Percentiles rank a stretch among this genome's conserved stretches.
These are phyloP conservation scores for Beta lomatogona DNA, from an alignment of 179 eudicot genomes.

Conservation along the genomic window DNA sequence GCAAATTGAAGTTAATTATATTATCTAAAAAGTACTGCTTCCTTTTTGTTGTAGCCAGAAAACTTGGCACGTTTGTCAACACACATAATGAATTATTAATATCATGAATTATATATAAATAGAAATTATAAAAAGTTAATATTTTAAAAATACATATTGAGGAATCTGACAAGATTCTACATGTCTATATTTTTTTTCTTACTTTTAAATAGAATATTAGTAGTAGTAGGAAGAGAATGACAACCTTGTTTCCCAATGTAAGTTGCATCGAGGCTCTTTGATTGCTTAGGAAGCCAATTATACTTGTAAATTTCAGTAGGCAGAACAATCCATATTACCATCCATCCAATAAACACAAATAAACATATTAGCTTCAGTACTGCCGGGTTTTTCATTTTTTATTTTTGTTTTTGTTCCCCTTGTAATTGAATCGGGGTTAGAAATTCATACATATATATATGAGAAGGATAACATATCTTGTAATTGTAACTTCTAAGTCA, in stretches of 20 bases:
- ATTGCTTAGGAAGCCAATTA: conserved; percentile 39
- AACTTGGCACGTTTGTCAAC: no score
- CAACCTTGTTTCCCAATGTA: conserved; percentile 56
- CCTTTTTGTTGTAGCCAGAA: no score
- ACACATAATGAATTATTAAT: no score
- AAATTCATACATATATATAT: conserved; percentile 16
- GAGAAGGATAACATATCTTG: conserved; percentile 1
- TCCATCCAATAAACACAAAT: conserved; percentile 47
- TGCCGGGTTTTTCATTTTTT: conserved; percentile 28
- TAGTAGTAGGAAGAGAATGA: background rate
- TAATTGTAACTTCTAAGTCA: background rate
- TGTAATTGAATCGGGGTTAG: no score
- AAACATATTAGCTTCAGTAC: conserved; percentile 33
- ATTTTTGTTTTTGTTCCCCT: background rate
- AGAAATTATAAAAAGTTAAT: no score
- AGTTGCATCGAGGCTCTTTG: conserved; percentile 38
- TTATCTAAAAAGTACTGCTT: no score
- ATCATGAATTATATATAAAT: no score
- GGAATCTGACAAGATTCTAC: no score
- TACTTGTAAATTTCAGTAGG: conserved; percentile 44
- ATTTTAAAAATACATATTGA: no score
- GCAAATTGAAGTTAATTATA: no score
- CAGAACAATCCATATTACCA: conserved; percentile 47
- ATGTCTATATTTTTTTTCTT: no score
- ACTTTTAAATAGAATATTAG: no score